phyloP scores from a whole-genome alignment of 768 basidiomycete species.

The Gymnopilus junonius region DNA sequence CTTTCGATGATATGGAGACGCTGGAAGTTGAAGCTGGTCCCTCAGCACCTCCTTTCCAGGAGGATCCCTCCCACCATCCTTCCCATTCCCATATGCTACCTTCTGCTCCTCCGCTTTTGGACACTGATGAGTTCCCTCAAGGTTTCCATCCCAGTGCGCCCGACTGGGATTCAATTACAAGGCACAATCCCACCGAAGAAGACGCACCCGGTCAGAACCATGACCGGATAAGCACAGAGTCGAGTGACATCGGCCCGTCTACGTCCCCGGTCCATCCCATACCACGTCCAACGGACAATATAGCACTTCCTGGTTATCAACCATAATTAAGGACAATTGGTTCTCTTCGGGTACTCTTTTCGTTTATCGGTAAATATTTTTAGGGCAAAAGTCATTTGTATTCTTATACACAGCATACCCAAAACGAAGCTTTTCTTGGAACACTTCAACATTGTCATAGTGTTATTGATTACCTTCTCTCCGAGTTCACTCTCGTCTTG shows the following conservation, averaged over 20 bases:
- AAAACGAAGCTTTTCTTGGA: constrained; percentile 9
- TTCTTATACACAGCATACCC: constrained; percentile 1
- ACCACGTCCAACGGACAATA: constrained; percentile 13
- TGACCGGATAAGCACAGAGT: constrained; percentile 16
- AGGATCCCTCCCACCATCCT: constrained; percentile 38
- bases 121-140: constrained; percentile 28
- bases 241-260: neutral
- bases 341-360: neutral
- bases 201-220: constrained; percentile 15
- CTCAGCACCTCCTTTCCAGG: constrained; percentile 53
- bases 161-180: constrained; percentile 15
- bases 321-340: constrained; percentile 20
- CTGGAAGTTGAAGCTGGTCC: constrained; percentile 42
- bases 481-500: neutral
- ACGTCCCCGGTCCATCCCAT: neutral
- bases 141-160: constrained; percentile 27
- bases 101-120: constrained; percentile 51
- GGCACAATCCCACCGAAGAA: constrained; percentile 13
- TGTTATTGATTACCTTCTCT: neutral
- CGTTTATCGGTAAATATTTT: constrained; percentile 1
- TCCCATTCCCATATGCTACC: constrained; percentile 38
- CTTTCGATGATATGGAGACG: constrained; percentile 41
- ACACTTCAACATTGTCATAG: neutral
- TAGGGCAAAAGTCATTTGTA: constrained; percentile 10
- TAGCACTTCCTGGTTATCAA: constrained; percentile 28